Conservation (phyloP, 2,329 filamentous ascomycete genomes). For the Fusarium tuaranense region DNA sequence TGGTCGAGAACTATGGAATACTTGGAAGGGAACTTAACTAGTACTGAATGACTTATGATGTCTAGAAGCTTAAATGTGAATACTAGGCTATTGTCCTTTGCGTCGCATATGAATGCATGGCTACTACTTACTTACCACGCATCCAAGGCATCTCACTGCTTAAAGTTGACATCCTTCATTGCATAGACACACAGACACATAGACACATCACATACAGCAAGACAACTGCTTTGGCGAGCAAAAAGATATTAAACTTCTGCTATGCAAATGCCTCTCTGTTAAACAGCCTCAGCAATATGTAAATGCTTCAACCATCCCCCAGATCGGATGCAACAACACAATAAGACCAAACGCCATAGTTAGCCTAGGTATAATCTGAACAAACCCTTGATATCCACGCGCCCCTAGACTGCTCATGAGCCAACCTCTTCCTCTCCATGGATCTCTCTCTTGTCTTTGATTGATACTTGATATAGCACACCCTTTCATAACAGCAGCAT, state of each 20-base stretch:
- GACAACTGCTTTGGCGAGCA: background rate
- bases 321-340: slow-evolving; percentile 14
- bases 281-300: background rate
- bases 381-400: slow-evolving; percentile 37
- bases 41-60: background rate
- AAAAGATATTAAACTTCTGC: slow-evolving; percentile 1
- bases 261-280: background rate
- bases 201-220: background rate
- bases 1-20: background rate
- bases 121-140: background rate
- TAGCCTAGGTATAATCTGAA: slow-evolving; percentile 46
- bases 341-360: slow-evolving; percentile 37
- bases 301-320: background rate
- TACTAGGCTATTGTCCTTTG: background rate
- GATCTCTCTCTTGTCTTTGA: slow-evolving; percentile 15
- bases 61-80: background rate
- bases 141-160: background rate
- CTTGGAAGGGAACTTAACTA: background rate
- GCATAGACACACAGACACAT: background rate
- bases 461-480: slow-evolving; percentile 25
- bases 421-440: slow-evolving; percentile 6
- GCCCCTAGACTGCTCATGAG: slow-evolving; percentile 30
- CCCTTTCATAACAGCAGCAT: slow-evolving; percentile 24
- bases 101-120: background rate
- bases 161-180: background rate